Evolutionary conservation across 177 flowering plant genomes (phyloP), one percentile per base, ranked within the genome.

Genomic region (Vitis hybrid): DNA sequence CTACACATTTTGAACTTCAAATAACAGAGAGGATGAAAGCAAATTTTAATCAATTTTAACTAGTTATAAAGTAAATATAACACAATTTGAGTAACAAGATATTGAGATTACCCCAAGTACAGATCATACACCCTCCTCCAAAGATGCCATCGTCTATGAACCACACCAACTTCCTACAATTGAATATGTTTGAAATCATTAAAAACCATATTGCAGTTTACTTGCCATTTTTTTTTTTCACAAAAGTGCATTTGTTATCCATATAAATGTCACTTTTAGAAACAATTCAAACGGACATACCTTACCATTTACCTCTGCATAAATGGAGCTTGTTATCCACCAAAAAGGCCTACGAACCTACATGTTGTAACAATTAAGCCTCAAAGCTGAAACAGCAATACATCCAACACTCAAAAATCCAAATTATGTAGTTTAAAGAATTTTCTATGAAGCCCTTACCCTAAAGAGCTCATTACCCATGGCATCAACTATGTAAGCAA

Each of bases 301-400:
- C 92, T 88, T 86, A 56, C 97, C 99, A 81, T 93, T 76, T 68
- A 96, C 76, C 81, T 96, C 99, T 6, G 87, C 91, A 81, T 89
- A 92, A 54, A 96, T 96, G 72, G 97, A 86, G 78, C 99, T 96
- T 62, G 81, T 96, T 76, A 96, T 82, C 94, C 93, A 96, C 98
- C 99, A 96, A 76, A 93, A 88, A 62, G 99, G 98, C 80, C 98
- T 86, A 60, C 93, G 96, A 69, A 95, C 91, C 99, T 95, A 74
- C 64, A 81, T 27, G 13, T 12, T 46, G 58, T 49, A 60, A 67
- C 55, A 74, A 65, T 58, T 51, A 68, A 79, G 55, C 40, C 62
- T 52, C 72, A 46, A 65, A 69, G 21, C 13, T 69, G 51, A 62
- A 60, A 64, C 48, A 59, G 66, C 66, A 64, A 15, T 19, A 64